Base-by-base conservation (phyloP, 78 protist species). In the Speleostelium caveatum region DNA sequence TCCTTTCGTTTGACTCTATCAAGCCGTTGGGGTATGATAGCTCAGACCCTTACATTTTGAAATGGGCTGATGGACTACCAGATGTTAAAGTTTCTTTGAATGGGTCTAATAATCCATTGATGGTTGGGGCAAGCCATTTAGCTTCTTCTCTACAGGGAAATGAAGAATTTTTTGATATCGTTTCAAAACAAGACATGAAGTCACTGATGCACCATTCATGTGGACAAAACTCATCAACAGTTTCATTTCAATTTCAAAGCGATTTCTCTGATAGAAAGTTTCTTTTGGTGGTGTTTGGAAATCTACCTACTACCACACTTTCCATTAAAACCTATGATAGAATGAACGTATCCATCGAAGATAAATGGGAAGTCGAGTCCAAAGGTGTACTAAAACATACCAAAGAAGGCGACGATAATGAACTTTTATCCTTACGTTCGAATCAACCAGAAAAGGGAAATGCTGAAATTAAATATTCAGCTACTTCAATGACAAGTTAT, bases 151-250 rank as follows among this genome's bases (percentile, higher is more conserved):
- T 75, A 0, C 36, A 49, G 38, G 67, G 60, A 17, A 45, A 45
- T n/a, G 28, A 39, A 16, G 41, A 28, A 33, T 60, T 75, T 45
- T 75, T 75, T 45, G 53, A 75, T 30, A 22, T 60, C 0, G 45
- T 59, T 0, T 68, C 72, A 19, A 75, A 75, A 60, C 68, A 75
- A 41, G 71, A 75, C 49, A 75, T 75, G 16, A 75, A 75, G 36
- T 60, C 73, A 1, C 30, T 75, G 1, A 75, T 75, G 86, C 86
- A 75, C 66, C 42, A 75, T 41, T 21, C 62, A 24, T 75, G 86
- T 30, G 86, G 86, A 22, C 58, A 45, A 21, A 41, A 28, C 1
- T 33, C 35, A 38, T 39, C 71, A 0, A 36, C 49, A 4, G 63
- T 75, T 24, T 32, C 86, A 7, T 60, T 59, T 36, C 28, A 41